Percentiles rank a stretch among this genome's conserved stretches.
phyloP scores from a whole-genome alignment of 495 filamentous ascomycete genomes.

The Penicillium paradoxum region DNA sequence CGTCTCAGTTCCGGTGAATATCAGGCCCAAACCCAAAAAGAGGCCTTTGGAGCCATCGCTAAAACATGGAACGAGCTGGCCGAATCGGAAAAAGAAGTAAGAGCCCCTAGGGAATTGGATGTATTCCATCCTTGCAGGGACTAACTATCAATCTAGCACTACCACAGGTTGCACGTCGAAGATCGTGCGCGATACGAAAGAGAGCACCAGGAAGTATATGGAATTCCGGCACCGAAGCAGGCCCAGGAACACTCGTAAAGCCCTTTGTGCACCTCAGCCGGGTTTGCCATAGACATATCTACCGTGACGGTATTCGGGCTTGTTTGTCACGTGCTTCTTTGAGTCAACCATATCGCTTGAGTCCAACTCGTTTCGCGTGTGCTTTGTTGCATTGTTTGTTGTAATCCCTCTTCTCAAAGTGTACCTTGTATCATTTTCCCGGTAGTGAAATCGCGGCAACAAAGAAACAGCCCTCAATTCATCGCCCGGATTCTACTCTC shows the following conservation, averaged over 20 bases:
- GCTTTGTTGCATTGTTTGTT: no score
- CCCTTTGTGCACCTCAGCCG: background rate
- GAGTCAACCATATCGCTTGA: conserved; percentile 3
- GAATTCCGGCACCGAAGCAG: background rate
- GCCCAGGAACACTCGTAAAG: background rate
- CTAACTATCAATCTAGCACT: conserved; percentile 23
- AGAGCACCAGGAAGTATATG: conserved; percentile 36
- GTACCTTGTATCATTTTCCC: no score
- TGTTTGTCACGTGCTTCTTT: conserved; percentile 5
- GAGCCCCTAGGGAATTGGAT: background rate
- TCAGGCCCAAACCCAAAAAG: conserved; percentile 23
- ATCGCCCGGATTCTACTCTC: no score
- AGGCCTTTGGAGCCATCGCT: conserved; percentile 26
- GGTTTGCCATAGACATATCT: background rate
- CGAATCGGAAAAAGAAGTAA: conserved; percentile 52
- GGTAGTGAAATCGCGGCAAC: no score
- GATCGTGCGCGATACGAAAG: conserved; percentile 30
- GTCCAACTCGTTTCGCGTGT: no score
- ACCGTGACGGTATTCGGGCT: background rate
- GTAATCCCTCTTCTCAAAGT: no score
- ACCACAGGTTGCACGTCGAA: conserved; percentile 9
- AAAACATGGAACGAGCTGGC: conserved; percentile 54
- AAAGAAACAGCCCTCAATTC: no score
- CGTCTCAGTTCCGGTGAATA: conserved; percentile 46
- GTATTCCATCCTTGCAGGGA: background rate